Evolutionary conservation across 2,329 filamentous ascomycete genomes (phyloP).

Genomic region (Cercospora zeina): DNA sequence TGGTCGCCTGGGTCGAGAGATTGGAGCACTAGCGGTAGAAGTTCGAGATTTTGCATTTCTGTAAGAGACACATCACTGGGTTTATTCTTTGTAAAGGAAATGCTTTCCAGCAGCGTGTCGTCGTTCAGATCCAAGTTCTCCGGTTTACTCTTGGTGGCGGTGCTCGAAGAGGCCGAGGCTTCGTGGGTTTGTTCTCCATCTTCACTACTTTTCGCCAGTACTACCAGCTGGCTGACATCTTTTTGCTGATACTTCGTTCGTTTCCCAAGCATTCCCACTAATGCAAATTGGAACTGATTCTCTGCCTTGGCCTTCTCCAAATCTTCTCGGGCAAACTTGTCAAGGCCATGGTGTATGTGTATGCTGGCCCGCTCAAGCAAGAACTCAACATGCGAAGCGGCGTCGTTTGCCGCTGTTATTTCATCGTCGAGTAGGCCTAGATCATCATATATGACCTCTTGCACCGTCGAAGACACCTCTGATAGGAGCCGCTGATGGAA

Average conservation of each 20-base stretch:
- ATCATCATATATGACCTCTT: conserved; percentile 61
- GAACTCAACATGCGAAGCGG: conserved; percentile 63
- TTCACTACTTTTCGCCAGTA: conserved; percentile 76
- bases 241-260: conserved; percentile 77
- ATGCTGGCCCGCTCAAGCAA: conserved; percentile 80
- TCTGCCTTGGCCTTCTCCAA: conserved; percentile 66
- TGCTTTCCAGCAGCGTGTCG: conserved; percentile 86
- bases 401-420: conserved; percentile 24
- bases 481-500: conserved; percentile 68
- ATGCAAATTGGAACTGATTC: conserved; percentile 73
- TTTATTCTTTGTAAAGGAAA: conserved; percentile 67
- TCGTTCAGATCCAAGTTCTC: conserved; percentile 78
- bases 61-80: conserved; percentile 39
- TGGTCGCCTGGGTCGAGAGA: conserved; percentile 75
- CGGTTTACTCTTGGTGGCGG: conserved; percentile 24
- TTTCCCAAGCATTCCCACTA: conserved; percentile 86
- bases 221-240: conserved; percentile 82
- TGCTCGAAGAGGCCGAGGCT: conserved; percentile 10
- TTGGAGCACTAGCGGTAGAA: conserved; percentile 62
- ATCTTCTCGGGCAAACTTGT: conserved; percentile 70
- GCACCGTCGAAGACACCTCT: conserved; percentile 61
- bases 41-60: conserved; percentile 48
- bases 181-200: conserved; percentile 12
- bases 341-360: conserved; percentile 79
- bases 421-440: conserved; percentile 57